Evolutionary conservation across 495 filamentous ascomycete genomes (phyloP).

Genomic region (Penicillium taxi): DNA sequence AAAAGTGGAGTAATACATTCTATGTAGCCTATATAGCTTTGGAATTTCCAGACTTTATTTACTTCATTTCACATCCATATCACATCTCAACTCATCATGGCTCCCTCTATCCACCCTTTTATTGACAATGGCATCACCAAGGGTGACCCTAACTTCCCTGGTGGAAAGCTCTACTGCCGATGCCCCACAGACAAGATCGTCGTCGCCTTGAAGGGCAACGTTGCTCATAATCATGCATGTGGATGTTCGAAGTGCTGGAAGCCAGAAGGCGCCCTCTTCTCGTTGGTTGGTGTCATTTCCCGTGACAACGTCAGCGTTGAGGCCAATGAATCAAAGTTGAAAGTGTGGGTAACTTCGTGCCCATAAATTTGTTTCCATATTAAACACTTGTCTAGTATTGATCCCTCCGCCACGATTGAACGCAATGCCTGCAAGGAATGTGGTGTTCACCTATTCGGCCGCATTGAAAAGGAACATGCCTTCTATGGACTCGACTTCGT

Average conservation of each 20-base stretch:
- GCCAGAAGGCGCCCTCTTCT: slow-evolving; percentile 49
- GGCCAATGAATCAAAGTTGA: slow-evolving; percentile 44
- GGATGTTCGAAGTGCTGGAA: slow-evolving; percentile 63
- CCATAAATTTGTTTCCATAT: neutral
- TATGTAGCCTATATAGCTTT: neutral
- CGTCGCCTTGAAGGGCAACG: slow-evolving; percentile 43
- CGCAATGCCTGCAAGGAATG: slow-evolving; percentile 50
- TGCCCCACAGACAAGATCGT: slow-evolving; percentile 44
- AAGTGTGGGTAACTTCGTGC: slow-evolving; percentile 16
- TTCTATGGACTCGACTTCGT: slow-evolving; percentile 58
- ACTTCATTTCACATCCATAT: neutral
- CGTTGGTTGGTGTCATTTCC: slow-evolving; percentile 49
- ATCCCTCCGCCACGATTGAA: slow-evolving; percentile 45
- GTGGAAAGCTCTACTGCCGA: slow-evolving; percentile 48
- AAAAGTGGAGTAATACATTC: neutral
- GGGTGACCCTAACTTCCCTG: slow-evolving; percentile 39
- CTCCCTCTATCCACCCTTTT: slow-evolving; percentile 47
- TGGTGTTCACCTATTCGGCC: slow-evolving; percentile 50
- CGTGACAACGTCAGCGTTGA: slow-evolving; percentile 38
- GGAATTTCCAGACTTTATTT: neutral
- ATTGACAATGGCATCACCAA: slow-evolving; percentile 48
- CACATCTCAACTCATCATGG: slow-evolving; percentile 11
- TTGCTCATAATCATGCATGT: slow-evolving; percentile 58
- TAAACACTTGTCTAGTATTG: slow-evolving; percentile 20
- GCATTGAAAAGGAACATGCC: slow-evolving; percentile 52